These are phyloP conservation scores for Carex parvula DNA, from an alignment of 176 grass and related monocot genomes.

Conservation along the genomic window DNA sequence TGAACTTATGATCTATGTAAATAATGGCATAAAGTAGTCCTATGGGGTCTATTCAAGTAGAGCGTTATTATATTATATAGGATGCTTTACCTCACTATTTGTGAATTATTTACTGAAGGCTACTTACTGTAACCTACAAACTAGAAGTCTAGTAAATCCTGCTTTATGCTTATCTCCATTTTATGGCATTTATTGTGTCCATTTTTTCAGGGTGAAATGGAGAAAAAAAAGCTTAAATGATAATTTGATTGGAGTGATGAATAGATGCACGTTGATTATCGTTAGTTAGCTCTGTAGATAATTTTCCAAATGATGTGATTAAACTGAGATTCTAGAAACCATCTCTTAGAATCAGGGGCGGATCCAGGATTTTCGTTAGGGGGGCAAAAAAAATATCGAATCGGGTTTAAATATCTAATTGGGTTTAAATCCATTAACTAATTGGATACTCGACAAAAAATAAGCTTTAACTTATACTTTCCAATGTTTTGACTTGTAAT, in stretches of 20 bases:
- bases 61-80: background rate
- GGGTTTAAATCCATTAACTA: too few species aligned
- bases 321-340: background rate
- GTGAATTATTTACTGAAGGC: slow-evolving; percentile 19
- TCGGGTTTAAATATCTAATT: too few species aligned
- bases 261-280: background rate
- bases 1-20: slow-evolving; percentile 17
- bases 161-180: background rate
- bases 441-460: too few species aligned
- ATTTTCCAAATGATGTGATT: background rate
- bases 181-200: background rate
- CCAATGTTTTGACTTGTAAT: too few species aligned
- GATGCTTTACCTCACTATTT: slow-evolving; percentile 13
- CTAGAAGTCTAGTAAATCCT: background rate
- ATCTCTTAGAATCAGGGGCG: too few species aligned
- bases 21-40: slow-evolving; percentile 8
- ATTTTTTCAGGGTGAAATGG: background rate
- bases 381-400: too few species aligned
- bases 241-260: background rate
- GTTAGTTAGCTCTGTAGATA: background rate
- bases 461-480: too few species aligned
- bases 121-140: background rate
- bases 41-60: background rate
- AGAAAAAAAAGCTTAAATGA: background rate
- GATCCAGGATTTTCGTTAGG: too few species aligned